Evolutionary conservation across 345 rosid genomes (phyloP).

Genomic region (Psidium guajava): DNA sequence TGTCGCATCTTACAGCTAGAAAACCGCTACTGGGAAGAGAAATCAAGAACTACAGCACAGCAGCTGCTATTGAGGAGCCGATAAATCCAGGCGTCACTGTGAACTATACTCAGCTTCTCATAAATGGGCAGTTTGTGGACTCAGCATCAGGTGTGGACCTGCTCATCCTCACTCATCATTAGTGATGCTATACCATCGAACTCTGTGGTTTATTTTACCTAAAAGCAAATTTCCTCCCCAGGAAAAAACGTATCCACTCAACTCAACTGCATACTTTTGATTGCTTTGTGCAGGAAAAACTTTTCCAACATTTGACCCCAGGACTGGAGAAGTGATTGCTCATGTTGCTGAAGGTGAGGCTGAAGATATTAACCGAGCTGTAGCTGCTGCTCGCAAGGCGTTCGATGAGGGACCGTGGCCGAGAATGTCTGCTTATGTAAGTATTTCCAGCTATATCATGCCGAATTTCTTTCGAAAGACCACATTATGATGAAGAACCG

Average conservation of each 20-base stretch:
- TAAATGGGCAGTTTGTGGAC: slow-evolving; percentile 70
- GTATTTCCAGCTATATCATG: neutral
- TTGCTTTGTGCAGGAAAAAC: slow-evolving; percentile 31
- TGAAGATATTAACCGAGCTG: slow-evolving; percentile 81
- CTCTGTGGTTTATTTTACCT: neutral
- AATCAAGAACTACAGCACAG: slow-evolving; percentile 39
- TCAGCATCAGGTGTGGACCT: slow-evolving; percentile 70
- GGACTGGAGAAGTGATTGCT: slow-evolving; percentile 83
- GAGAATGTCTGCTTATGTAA: slow-evolving; percentile 80
- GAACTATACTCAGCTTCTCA: slow-evolving; percentile 49
- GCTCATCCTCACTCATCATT: neutral
- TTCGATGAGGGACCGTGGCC: slow-evolving; percentile 99
- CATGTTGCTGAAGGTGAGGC: slow-evolving; percentile 90
- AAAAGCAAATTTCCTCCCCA: neutral
- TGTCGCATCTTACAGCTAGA: slow-evolving; percentile 25
- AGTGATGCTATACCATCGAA: neutral
- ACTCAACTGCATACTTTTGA: neutral
- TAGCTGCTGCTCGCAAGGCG: slow-evolving; percentile 89
- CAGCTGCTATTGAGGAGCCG: slow-evolving; percentile 42
- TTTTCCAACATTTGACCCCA: slow-evolving; percentile 80
- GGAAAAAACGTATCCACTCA: neutral
- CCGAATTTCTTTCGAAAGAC: neutral
- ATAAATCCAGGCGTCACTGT: slow-evolving; percentile 54
- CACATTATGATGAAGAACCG: too few relatives aligned
- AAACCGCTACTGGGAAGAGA: slow-evolving; percentile 19